A percentile compares a stretch with the other conserved stretches of the same genome.
These are phyloP conservation scores for Petunia hybrid DNA, from an alignment of 305 asterid genomes.

Conservation along the genomic window DNA sequence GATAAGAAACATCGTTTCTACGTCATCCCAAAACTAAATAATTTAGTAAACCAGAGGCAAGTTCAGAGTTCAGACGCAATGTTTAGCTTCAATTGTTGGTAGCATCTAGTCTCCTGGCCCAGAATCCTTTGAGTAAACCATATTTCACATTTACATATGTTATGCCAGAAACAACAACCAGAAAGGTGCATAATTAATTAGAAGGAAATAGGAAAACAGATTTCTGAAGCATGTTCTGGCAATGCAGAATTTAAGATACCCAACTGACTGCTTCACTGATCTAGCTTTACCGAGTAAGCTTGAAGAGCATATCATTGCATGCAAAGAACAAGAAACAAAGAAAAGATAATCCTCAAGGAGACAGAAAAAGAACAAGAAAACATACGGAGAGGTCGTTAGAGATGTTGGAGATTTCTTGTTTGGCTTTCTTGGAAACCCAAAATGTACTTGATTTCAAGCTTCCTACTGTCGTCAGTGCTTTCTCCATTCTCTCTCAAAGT, in stretches of 20 bases:
- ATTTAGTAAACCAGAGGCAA: background rate
- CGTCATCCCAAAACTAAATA: background rate
- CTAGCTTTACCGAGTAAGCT: background rate
- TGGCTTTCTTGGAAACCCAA: conserved; percentile 91
- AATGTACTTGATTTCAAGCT: conserved; percentile 82
- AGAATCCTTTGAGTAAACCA: background rate
- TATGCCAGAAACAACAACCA: background rate
- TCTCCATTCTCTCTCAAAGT: conserved; percentile 62
- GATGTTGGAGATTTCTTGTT: conserved; percentile 83
- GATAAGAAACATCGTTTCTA: background rate
- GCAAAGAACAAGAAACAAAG: background rate
- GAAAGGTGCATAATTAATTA: background rate
- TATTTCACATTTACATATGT: background rate
- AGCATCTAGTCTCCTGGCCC: background rate
- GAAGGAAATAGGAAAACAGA: background rate
- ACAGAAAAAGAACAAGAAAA: conserved; percentile 1
- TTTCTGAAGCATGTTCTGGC: background rate
- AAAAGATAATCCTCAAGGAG: conserved; percentile 7
- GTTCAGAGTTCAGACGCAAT: background rate
- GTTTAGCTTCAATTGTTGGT: conserved; percentile 14
- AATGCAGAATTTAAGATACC: conserved; percentile 10
- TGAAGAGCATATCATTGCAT: background rate
- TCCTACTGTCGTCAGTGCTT: conserved; percentile 76
- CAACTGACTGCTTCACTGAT: background rate
- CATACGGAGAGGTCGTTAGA: conserved; percentile 81